phyloP scores from a whole-genome alignment of 2,329 filamentous ascomycete genomes.

The Colletotrichum lindemuthianum region DNA sequence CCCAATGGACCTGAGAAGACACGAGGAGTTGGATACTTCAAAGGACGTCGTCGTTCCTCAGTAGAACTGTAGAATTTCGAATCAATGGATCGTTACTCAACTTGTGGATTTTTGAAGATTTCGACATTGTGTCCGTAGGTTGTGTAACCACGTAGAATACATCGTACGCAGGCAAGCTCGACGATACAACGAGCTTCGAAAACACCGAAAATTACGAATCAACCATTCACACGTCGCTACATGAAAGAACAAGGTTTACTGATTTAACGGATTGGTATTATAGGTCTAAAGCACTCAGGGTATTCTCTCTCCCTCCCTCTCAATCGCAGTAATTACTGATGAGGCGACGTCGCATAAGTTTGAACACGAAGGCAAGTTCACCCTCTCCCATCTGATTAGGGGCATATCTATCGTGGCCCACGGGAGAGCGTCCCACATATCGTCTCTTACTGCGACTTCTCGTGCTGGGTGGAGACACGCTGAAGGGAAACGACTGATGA shows the following conservation, averaged over 20 bases:
- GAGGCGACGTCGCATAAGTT: conserved; percentile 36
- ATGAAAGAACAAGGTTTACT: not conserved
- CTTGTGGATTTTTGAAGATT: too few relatives aligned
- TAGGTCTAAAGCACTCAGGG: conserved; percentile 33
- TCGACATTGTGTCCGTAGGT: too few relatives aligned
- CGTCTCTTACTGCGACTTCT: conserved; percentile 76
- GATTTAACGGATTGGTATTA: conserved; percentile 36
- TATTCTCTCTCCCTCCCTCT: conserved; percentile 28
- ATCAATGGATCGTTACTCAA: not conserved
- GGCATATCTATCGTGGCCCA: conserved; percentile 30
- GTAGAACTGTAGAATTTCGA: conserved; percentile 1
- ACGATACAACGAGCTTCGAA: not conserved
- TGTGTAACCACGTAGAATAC: too few relatives aligned
- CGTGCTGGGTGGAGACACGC: conserved; percentile 90
- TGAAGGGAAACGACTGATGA: conserved; percentile 82
- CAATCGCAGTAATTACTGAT: conserved; percentile 36
- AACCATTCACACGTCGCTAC: too few relatives aligned
- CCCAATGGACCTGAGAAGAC: conserved; percentile 75
- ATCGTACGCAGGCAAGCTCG: too few relatives aligned
- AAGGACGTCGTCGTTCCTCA: conserved; percentile 55
- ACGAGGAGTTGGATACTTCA: conserved; percentile 72
- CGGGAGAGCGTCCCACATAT: conserved; percentile 19
- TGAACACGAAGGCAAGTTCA: conserved; percentile 34
- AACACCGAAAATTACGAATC: too few relatives aligned
- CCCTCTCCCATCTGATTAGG: conserved; percentile 31